Percentiles rank a stretch among this genome's conserved stretches.
These are phyloP conservation scores for Cornus florida DNA, from an alignment of 148 eudicot genomes.

Conservation along the genomic window DNA sequence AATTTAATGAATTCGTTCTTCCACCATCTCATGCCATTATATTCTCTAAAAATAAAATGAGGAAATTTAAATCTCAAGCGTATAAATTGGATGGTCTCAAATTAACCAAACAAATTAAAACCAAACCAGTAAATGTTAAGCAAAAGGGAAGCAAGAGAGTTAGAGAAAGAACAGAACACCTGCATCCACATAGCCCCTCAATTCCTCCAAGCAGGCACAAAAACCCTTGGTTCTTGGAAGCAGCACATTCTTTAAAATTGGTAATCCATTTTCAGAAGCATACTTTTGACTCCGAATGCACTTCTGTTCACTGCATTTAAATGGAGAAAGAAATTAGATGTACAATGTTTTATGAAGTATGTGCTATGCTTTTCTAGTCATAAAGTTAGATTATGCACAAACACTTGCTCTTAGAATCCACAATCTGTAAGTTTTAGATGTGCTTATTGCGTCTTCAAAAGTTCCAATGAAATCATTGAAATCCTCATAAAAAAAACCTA, in stretches of 20 bases:
- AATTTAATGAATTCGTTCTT: background rate
- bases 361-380: conserved; percentile 6
- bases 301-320: conserved; percentile 66
- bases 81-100: background rate
- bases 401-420: background rate
- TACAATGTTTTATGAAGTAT: background rate
- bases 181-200: conserved; percentile 80
- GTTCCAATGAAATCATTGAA: background rate
- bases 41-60: background rate
- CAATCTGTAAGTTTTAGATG: background rate
- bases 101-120: background rate
- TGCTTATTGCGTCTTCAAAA: background rate
- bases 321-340: background rate
- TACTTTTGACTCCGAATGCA: conserved; percentile 67
- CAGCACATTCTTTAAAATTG: conserved; percentile 72
- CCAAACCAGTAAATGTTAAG: background rate
- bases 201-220: conserved; percentile 58
- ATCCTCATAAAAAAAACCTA: background rate
- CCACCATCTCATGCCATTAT: background rate
- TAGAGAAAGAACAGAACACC: conserved; percentile 34
- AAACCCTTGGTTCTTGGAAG: conserved; percentile 91
- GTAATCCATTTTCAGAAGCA: conserved; percentile 81
- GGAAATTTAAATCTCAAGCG: background rate
- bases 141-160: background rate
- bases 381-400: background rate